Base-by-base conservation (phyloP, 345 rosid species). In the Eutrema heterophyllum region DNA sequence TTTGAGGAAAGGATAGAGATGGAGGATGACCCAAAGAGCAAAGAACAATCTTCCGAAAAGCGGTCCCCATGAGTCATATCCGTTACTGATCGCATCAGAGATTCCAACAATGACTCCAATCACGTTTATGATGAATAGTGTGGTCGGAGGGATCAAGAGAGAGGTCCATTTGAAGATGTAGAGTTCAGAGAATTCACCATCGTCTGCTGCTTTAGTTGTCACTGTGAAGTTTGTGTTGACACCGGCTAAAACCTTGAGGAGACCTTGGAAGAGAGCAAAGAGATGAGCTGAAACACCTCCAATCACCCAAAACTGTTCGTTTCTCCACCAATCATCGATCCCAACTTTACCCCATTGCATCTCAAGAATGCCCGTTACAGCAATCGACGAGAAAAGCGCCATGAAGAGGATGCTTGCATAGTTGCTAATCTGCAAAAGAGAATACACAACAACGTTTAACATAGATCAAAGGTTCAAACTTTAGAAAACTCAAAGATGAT, bases 271-370 rank as follows among this genome's bases (percentile, higher is more conserved):
- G 57, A 89, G 85, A 4, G 92, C 92, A 50, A 87, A 83, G 38
- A 87, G 83, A 68, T 83, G 92, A 32, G 90, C 76, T 1, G 88
- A 89, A n/a, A 86, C 86, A 9, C 90, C 89, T 75, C 87, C 90
- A 2, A 86, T 87, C 55, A 84, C 87, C 96, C 90, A 87, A 76
- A 86, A 86, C 82, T 87, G 90, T 63, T 89, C 87, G 32, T 89
- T 89, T 75, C 96, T 87, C 96, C 92, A 86, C 91, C 96, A 87
- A 11, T 87, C 88, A 12, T 87, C 79, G 26, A 89, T 69, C n/a
- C 92, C 84, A 0, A 86, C 89, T 32, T 84, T 84, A 35, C 90
- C 86, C 96, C 90, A 87, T 70, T 86, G 77, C 88, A 87, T 86
- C 79, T 89, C 93, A 5, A 89, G 83, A 50, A 85, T 80, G 53